Conservation (phyloP, 2,329 filamentous ascomycete genomes). For the Xylariaceae sp. region DNA sequence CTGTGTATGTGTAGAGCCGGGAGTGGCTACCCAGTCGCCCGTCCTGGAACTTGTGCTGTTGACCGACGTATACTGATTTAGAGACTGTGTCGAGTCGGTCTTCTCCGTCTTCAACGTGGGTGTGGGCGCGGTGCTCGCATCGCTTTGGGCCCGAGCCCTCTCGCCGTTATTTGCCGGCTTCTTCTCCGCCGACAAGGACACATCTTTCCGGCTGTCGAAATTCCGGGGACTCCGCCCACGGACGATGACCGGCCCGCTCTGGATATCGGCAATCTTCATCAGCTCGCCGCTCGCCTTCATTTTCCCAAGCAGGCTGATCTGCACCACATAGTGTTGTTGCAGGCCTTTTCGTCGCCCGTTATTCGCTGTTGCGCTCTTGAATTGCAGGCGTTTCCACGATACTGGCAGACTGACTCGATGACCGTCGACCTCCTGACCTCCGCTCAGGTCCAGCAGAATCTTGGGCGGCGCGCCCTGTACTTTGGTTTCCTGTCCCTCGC, state of each 20-base stretch:
- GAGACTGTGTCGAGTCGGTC: slow-evolving; percentile 22
- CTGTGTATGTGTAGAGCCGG: slow-evolving; percentile 21
- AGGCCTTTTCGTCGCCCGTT: slow-evolving; percentile 90
- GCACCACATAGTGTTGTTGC: slow-evolving; percentile 90
- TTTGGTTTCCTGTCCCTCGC: slow-evolving; percentile 42
- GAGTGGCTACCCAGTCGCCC: slow-evolving; percentile 42
- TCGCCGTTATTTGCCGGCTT: slow-evolving; percentile 43
- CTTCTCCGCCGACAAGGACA: slow-evolving; percentile 43
- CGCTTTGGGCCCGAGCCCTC: slow-evolving; percentile 38
- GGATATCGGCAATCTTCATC: slow-evolving; percentile 73
- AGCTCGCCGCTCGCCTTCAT: slow-evolving; percentile 60
- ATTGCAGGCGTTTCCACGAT: slow-evolving; percentile 90
- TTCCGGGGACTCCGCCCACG: slow-evolving; percentile 88
- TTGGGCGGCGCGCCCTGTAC: slow-evolving; percentile 47
- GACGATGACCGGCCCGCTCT: slow-evolving; percentile 91
- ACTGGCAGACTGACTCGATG: slow-evolving; percentile 76
- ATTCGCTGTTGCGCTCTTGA: slow-evolving; percentile 93
- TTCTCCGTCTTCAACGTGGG: slow-evolving; percentile 30
- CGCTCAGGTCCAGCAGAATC: slow-evolving; percentile 48
- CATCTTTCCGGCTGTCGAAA: slow-evolving; percentile 76
- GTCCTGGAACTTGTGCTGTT: slow-evolving; percentile 27
- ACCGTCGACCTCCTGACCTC: slow-evolving; percentile 67
- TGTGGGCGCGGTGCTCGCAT: slow-evolving; percentile 24
- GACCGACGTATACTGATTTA: slow-evolving; percentile 25
- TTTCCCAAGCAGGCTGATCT: slow-evolving; percentile 76